phyloP scores from a whole-genome alignment of 1,284 basidiomycete genomes.

The Tausonia pullulans region DNA sequence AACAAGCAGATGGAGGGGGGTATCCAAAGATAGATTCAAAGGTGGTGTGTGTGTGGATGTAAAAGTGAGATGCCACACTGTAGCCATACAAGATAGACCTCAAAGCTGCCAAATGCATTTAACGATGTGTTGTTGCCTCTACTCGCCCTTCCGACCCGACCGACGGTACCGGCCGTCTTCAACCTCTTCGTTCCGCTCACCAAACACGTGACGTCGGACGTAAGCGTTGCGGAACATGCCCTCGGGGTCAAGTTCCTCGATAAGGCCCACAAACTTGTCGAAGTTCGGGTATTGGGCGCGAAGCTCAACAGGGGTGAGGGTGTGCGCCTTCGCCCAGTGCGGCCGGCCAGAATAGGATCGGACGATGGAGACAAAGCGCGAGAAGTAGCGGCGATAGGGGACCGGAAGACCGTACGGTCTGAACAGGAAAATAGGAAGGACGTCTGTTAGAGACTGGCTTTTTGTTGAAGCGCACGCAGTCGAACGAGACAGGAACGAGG shows the following conservation, averaged over 20 bases:
- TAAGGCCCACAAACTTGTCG: slow-evolving; percentile 60
- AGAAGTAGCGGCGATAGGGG: slow-evolving; percentile 74
- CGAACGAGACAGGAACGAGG: neutral
- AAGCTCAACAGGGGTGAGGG: slow-evolving; percentile 55
- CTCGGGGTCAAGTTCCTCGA: slow-evolving; percentile 64
- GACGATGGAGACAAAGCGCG: slow-evolving; percentile 66
- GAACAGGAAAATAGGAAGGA: neutral
- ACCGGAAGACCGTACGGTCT: slow-evolving; percentile 84
- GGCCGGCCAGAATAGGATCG: slow-evolving; percentile 66
- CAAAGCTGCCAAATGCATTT: neutral
- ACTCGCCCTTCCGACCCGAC: slow-evolving; percentile 5
- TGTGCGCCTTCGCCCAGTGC: slow-evolving; percentile 96
- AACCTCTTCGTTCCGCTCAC: slow-evolving; percentile 27
- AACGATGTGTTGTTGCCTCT: neutral
- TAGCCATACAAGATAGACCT: neutral
- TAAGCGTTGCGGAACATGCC: slow-evolving; percentile 57
- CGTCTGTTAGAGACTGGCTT: neutral
- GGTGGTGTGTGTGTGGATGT: neutral
- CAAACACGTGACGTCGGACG: slow-evolving; percentile 41
- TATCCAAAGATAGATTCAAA: neutral
- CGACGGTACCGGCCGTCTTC: slow-evolving; percentile 25
- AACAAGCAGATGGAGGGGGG: neutral
- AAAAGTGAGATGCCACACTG: neutral
- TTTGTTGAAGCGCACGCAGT: neutral
- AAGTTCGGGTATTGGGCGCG: slow-evolving; percentile 69